Percentiles rank a stretch among this genome's conserved stretches.
phyloP scores from a whole-genome alignment of 129 eudicot species.

The Helianthus annuus region HanXRQr2.0-SUNRISE NC_035447.2:21030349-21030848 shows the following conservation, averaged over 20 bases:
- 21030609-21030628: conserved; percentile 5
- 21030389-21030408: background rate
- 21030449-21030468: conserved; percentile 11
- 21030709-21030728: background rate
- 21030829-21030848: too few species aligned
- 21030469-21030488: background rate
- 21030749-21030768: background rate
- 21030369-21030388: conserved; percentile 6
- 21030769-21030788: too few species aligned
- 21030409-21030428: background rate
- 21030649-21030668: background rate
- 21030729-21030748: conserved; percentile 3
- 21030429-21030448: background rate
- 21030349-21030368: conserved; percentile 12
- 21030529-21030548: conserved; percentile 32
- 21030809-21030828: too few species aligned
- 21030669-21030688: background rate
- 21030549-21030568: conserved; percentile 19
- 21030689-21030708: conserved; percentile 1
- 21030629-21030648: background rate
- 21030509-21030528: conserved; percentile 17
- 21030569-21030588: conserved; percentile 16
- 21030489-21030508: conserved; percentile 22
- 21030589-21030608: conserved; percentile 16
- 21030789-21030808: too few species aligned